A percentile compares a stretch with the other conserved stretches of the same genome.
phyloP scores from a whole-genome alignment of 768 basidiomycete species.

The Auriscalpium vulgare region DNA sequence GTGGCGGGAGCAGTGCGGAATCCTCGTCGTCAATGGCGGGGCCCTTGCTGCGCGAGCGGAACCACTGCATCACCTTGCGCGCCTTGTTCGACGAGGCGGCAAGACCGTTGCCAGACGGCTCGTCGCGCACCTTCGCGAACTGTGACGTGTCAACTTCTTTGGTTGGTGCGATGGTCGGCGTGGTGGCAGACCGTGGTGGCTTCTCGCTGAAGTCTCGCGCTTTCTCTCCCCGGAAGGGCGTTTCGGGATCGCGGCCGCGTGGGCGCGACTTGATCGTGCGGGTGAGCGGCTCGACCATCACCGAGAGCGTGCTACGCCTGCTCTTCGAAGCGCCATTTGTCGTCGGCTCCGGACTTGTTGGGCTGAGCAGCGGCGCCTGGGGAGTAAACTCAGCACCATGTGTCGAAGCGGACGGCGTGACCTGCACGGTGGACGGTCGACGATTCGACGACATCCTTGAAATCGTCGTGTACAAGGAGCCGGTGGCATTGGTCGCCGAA shows the following conservation, averaged over 20 bases:
- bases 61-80: slow-evolving; percentile 98
- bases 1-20: neutral
- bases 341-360: slow-evolving; percentile 6
- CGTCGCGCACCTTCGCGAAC: slow-evolving; percentile 25
- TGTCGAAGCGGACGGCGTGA: slow-evolving; percentile 17
- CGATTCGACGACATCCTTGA: slow-evolving; percentile 15
- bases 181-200: neutral
- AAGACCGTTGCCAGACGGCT: slow-evolving; percentile 30
- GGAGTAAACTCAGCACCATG: slow-evolving; percentile 1
- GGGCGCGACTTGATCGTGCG: slow-evolving; percentile 35
- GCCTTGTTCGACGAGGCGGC: slow-evolving; percentile 81
- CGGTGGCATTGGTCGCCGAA: slow-evolving; percentile 12
- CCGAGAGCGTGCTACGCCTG: slow-evolving; percentile 25
- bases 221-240: slow-evolving; percentile 22
- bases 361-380: slow-evolving; percentile 29
- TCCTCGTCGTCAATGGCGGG: slow-evolving; percentile 21
- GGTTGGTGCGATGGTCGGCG: slow-evolving; percentile 5
- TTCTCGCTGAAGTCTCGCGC: slow-evolving; percentile 10
- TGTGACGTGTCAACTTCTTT: slow-evolving; percentile 19
- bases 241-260: slow-evolving; percentile 18
- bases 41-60: slow-evolving; percentile 64
- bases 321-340: slow-evolving; percentile 13
- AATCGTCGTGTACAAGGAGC: slow-evolving; percentile 19
- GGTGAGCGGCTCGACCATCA: slow-evolving; percentile 41
- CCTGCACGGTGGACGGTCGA: slow-evolving; percentile 26